These are phyloP conservation scores for Stenogyne calaminthoides DNA, from an alignment of 305 asterid genomes.

Conservation along the genomic window DNA sequence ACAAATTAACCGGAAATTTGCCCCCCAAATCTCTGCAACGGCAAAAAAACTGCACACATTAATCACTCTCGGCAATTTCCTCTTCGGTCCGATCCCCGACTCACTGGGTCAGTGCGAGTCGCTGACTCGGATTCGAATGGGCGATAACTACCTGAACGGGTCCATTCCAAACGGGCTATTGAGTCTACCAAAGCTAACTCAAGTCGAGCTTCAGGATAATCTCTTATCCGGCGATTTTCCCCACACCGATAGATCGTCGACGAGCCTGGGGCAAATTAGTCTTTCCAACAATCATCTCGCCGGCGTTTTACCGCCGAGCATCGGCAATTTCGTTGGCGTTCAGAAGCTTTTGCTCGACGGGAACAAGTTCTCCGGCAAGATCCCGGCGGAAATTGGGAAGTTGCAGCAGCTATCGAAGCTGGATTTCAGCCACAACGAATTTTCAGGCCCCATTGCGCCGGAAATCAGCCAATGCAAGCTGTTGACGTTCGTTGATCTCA, in stretches of 20 bases:
- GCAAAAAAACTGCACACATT: constrained; percentile 62
- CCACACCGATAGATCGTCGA: constrained; percentile 37
- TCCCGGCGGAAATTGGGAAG: constrained; percentile 77
- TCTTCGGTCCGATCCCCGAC: constrained; percentile 81
- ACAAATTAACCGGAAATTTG: constrained; percentile 76
- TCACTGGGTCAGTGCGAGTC: constrained; percentile 73
- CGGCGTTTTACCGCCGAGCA: constrained; percentile 77
- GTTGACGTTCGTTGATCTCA: constrained; percentile 78
- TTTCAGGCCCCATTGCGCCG: constrained; percentile 66
- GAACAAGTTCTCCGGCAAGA: constrained; percentile 72
- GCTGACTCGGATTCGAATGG: constrained; percentile 72
- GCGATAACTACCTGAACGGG: constrained; percentile 82
- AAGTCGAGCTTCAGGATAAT: constrained; percentile 82
- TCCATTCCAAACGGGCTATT: constrained; percentile 77
- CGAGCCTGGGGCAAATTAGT: constrained; percentile 69
- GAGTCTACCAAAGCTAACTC: constrained; percentile 64
- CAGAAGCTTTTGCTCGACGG: constrained; percentile 95
- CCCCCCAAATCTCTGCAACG: constrained; percentile 69
- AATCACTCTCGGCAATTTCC: constrained; percentile 74
- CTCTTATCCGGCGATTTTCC: constrained; percentile 72
- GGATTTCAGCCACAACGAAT: constrained; percentile 75
- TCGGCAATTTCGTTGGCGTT: constrained; percentile 69
- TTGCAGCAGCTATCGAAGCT: constrained; percentile 86
- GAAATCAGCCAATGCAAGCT: constrained; percentile 75
- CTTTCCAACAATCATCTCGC: constrained; percentile 73